Conservation (phyloP, 306 rosid species). For the Senna tora region DNA sequence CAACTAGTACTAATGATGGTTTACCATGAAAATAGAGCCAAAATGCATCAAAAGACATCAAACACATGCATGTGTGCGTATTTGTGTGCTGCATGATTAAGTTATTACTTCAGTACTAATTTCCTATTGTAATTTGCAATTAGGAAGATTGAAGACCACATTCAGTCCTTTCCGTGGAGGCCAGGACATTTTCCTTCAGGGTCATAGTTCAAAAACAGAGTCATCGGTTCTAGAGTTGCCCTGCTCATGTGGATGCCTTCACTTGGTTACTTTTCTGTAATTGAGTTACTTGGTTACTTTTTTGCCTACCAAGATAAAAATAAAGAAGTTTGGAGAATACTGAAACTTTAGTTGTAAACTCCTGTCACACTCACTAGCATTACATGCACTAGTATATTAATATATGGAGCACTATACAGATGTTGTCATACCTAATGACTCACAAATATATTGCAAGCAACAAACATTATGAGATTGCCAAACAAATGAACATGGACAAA, state of each 20-base stretch:
- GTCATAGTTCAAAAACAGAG: background rate
- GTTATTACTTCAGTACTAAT: background rate
- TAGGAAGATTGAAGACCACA: background rate
- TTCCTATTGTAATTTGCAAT: background rate
- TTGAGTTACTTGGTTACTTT: no score
- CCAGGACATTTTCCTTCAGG: background rate
- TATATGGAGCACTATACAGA: no score
- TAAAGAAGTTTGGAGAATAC: no score
- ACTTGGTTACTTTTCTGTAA: no score
- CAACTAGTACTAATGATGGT: conserved; percentile 25
- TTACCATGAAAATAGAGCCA: conserved; percentile 7
- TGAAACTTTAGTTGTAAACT: no score
- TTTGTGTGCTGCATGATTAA: background rate
- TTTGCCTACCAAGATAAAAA: no score
- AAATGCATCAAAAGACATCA: conserved; percentile 28
- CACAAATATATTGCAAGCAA: no score
- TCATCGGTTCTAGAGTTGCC: background rate
- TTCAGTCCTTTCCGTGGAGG: background rate
- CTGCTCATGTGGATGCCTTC: background rate
- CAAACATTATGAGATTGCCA: no score
- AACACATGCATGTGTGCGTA: conserved; percentile 8
- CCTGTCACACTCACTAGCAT: no score
- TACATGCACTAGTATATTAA: no score
- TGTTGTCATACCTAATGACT: no score
- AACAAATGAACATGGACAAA: no score